phyloP scores from a whole-genome alignment of 2,329 filamentous ascomycete species.

The Alternaria infectoria region DNA sequence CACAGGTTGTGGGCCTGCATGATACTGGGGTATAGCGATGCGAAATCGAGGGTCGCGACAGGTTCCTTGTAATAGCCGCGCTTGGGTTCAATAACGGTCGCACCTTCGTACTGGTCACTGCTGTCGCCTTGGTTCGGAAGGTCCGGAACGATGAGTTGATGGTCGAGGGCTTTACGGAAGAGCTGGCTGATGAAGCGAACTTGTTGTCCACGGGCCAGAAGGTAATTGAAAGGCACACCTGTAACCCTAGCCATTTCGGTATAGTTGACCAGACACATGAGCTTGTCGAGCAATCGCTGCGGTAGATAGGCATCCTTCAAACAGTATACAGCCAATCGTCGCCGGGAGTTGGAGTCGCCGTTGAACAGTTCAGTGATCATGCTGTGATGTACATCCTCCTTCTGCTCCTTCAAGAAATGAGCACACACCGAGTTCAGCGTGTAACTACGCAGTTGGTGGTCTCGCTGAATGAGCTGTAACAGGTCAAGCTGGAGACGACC shows the following conservation, averaged over 20 bases:
- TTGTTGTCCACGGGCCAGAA: conserved; percentile 91
- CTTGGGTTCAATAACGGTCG: conserved; percentile 94
- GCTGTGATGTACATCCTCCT: conserved; percentile 97
- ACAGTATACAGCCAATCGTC: conserved; percentile 92
- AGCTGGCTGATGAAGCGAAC: conserved; percentile 97
- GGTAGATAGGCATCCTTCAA: conserved; percentile 97
- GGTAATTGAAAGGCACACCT: conserved; percentile 94
- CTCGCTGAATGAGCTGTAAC: conserved; percentile 91
- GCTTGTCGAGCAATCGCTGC: conserved; percentile 92
- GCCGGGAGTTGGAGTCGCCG: conserved; percentile 88
- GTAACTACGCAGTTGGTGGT: conserved; percentile 94
- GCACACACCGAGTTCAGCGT: conserved; percentile 96
- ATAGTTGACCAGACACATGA: conserved; percentile 98
- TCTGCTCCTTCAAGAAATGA: conserved; percentile 94
- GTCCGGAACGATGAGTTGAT: conserved; percentile 94
- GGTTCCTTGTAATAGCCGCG: conserved; percentile 94
- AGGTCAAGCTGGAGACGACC: conserved; percentile 91
- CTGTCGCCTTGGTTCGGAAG: conserved; percentile 67
- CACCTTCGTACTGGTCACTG: conserved; percentile 95
- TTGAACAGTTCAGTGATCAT: conserved; percentile 99
- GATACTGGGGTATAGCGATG: conserved; percentile 96
- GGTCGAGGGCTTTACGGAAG: conserved; percentile 91
- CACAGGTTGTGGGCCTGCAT: conserved; percentile 99
- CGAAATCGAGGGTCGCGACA: conserved; percentile 97
- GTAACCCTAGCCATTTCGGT: conserved; percentile 99